Evolutionary conservation across 345 rosid species (phyloP).

Genomic region (Rhodamnia argentea): DNA sequence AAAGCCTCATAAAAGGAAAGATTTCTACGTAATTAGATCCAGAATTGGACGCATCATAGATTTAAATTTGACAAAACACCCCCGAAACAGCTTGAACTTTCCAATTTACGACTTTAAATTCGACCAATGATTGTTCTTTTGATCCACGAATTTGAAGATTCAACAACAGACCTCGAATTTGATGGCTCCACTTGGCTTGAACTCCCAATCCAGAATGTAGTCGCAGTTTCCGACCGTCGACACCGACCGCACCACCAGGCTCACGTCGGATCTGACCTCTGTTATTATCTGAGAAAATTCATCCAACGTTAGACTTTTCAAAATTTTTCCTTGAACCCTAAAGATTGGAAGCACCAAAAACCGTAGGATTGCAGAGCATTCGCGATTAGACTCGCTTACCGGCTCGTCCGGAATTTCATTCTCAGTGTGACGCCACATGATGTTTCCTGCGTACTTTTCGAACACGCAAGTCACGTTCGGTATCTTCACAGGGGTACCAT

Average conservation of each 20-base stretch:
- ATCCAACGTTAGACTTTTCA: neutral
- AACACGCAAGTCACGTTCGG: constrained; percentile 49
- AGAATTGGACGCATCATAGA: neutral
- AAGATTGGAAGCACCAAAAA: neutral
- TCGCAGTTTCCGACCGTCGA: constrained; percentile 78
- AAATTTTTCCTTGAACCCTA: neutral
- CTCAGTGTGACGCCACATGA: constrained; percentile 63
- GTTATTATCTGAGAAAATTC: constrained; percentile 32
- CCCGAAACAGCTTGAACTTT: neutral
- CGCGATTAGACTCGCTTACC: constrained; percentile 16
- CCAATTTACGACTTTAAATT: neutral
- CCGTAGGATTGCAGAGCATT: neutral
- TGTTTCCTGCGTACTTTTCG: constrained; percentile 45
- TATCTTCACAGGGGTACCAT: constrained; percentile 40
- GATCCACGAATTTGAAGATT: neutral
- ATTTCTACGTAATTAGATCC: neutral
- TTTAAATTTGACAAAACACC: neutral
- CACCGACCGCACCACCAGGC: constrained; percentile 61
- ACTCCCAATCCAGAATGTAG: constrained; percentile 76
- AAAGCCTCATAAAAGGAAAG: neutral
- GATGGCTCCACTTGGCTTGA: constrained; percentile 50
- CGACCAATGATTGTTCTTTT: neutral
- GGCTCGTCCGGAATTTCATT: constrained; percentile 51
- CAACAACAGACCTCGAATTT: constrained; percentile 38
- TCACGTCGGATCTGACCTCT: constrained; percentile 49